Percentiles rank a stretch among this genome's conserved stretches.
These are phyloP conservation scores for Kwoniella dejecticola DNA, from an alignment of 768 basidiomycete genomes.

Conservation along the genomic window DNA sequence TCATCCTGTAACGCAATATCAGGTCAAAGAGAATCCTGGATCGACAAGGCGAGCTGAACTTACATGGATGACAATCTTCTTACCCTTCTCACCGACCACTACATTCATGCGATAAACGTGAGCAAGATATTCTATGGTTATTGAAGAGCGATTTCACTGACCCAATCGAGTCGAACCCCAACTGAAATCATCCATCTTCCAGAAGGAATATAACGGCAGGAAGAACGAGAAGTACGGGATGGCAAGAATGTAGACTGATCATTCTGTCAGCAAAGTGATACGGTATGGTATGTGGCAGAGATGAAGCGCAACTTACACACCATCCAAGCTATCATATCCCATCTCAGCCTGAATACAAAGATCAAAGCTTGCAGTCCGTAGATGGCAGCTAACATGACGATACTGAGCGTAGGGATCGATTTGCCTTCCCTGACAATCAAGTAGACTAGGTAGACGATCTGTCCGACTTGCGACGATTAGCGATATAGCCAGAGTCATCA, in stretches of 20 bases:
- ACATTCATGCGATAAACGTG: constrained; percentile 70
- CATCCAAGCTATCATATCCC: constrained; percentile 84
- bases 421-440: constrained; percentile 69
- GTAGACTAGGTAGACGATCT: constrained; percentile 88
- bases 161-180: constrained; percentile 73
- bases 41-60: constrained; percentile 50
- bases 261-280: neutral
- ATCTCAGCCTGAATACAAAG: constrained; percentile 88
- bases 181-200: constrained; percentile 97
- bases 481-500: too few relatives aligned
- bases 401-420: constrained; percentile 73
- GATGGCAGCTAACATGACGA: constrained; percentile 89
- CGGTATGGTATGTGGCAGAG: neutral
- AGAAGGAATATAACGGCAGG: constrained; percentile 93
- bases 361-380: constrained; percentile 93
- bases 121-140: constrained; percentile 67
- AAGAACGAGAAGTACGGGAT: constrained; percentile 94
- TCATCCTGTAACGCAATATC: constrained; percentile 68
- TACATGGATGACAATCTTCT: constrained; percentile 93
- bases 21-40: neutral
- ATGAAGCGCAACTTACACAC: constrained; percentile 40
- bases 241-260: constrained; percentile 79
- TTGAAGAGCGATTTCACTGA: constrained; percentile 60
- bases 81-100: constrained; percentile 90
- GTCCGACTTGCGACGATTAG: constrained; percentile 6